These are phyloP conservation scores for Eucalyptus decipiens DNA, from an alignment of 345 rosid genomes.

Conservation along the genomic window DNA sequence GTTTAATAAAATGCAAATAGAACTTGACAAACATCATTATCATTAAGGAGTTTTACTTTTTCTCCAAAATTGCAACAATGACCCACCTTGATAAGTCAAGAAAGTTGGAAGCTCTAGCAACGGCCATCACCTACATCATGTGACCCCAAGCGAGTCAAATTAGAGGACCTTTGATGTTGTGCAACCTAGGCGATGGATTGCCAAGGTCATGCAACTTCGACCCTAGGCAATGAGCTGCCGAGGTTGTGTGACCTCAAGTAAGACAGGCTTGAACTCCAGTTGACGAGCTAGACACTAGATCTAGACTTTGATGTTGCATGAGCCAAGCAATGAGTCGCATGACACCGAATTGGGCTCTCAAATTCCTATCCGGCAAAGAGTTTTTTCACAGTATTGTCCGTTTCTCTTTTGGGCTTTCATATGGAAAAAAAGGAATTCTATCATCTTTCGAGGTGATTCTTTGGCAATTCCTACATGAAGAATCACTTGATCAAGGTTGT, in stretches of 20 bases:
- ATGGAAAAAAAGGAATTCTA: too few species aligned
- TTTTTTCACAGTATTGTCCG: too few species aligned
- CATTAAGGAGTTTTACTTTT: neutral
- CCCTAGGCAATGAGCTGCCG: neutral
- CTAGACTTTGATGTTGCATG: neutral
- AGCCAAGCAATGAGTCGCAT: neutral
- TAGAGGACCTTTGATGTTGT: accelerated
- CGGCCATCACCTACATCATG: neutral
- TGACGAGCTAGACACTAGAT: neutral
- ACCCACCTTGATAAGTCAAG: neutral
- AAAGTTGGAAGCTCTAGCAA: neutral
- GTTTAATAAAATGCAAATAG: neutral
- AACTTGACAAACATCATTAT: neutral
- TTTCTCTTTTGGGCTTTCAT: too few species aligned
- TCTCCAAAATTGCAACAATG: accelerated
- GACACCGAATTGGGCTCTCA: too few species aligned
- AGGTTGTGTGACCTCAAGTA: neutral
- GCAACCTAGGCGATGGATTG: neutral
- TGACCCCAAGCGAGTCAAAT: neutral
- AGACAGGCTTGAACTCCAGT: neutral
- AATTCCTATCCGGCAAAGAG: too few species aligned
- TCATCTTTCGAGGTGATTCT: too few species aligned
- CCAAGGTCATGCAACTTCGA: neutral
- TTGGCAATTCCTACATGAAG: too few species aligned
- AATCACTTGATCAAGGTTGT: too few species aligned